These are phyloP conservation scores for Aspergillus sojae DNA, from an alignment of 2,329 filamentous ascomycete species.

Conservation along the genomic window DNA sequence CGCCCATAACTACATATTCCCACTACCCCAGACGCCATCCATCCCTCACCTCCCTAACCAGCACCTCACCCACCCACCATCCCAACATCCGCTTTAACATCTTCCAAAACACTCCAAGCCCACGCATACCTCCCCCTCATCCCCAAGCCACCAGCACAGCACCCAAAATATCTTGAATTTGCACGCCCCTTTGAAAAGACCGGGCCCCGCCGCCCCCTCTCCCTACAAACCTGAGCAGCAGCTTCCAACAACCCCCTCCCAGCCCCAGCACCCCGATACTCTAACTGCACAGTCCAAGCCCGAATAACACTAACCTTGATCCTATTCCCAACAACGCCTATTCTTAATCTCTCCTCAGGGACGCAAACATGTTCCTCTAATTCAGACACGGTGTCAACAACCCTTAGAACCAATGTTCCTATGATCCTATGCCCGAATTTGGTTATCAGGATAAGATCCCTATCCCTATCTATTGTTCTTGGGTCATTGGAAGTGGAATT, in stretches of 20 bases:
- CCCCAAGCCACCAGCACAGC: too few species aligned
- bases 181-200: slow-evolving; percentile 68
- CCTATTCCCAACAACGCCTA: not conserved
- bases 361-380: not conserved
- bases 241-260: slow-evolving; percentile 73
- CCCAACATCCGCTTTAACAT: not conserved
- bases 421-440: slow-evolving; percentile 65
- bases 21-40: too few species aligned
- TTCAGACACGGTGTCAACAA: not conserved
- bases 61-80: too few species aligned
- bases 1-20: too few species aligned
- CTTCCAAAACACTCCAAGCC: not conserved
- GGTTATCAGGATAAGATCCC: slow-evolving; percentile 65
- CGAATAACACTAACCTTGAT: slow-evolving; percentile 58
- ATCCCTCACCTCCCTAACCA: too few species aligned
- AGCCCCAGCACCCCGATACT: slow-evolving; percentile 71
- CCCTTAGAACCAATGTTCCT: slow-evolving; percentile 65
- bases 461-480: not conserved
- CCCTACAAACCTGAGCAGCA: slow-evolving; percentile 68
- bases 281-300: slow-evolving; percentile 76
- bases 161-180: not conserved
- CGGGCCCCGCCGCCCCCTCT: slow-evolving; percentile 68
- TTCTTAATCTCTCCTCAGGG: not conserved
- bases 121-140: not conserved
- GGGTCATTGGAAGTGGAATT: rapidly evolving